A percentile compares a stretch with the other conserved stretches of the same genome.
These are phyloP conservation scores for Pyrus communis DNA, from an alignment of 306 rosid genomes.

Conservation along the genomic window DNA sequence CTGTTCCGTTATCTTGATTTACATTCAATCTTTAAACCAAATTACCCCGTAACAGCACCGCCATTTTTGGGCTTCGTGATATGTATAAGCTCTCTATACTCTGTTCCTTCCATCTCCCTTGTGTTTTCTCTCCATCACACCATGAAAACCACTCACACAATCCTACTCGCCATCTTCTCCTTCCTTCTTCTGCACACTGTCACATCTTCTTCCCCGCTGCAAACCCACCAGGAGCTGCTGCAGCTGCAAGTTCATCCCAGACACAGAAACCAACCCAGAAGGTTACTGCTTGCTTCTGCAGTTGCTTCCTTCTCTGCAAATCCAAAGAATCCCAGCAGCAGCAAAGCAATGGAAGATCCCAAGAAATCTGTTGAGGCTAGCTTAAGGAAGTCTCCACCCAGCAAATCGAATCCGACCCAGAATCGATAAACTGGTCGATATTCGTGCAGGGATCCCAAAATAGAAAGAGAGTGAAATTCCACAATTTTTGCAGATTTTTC, in stretches of 20 bases:
- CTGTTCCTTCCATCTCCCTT: conserved; percentile 2
- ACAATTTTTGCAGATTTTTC: conserved; percentile 24
- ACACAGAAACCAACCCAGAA: conserved; percentile 29
- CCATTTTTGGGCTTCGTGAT: conserved; percentile 1
- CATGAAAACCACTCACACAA: conserved; percentile 45
- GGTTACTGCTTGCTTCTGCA: conserved; percentile 28
- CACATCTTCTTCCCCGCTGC: conserved; percentile 24
- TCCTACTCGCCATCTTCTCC: conserved; percentile 28
- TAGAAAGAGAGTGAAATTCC: conserved; percentile 26
- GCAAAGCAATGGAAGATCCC: conserved; percentile 25
- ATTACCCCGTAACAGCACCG: conserved; percentile 14
- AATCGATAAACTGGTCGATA: conserved; percentile 33
- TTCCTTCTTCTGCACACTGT: conserved; percentile 33
- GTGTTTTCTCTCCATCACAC: conserved; percentile 17
- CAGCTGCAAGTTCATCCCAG: conserved; percentile 20
- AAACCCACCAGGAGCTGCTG: conserved; percentile 19
- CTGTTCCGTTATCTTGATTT: not conserved
- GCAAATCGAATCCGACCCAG: conserved; percentile 68
- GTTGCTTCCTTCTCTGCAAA: conserved; percentile 24
- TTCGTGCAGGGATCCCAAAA: conserved; percentile 21
- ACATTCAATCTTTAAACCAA: conserved; percentile 1
- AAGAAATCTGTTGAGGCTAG: conserved; percentile 39
- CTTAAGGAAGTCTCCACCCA: conserved; percentile 51
- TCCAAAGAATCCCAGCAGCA: conserved; percentile 20
- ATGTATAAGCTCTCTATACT: conserved; percentile 18